Conservation (phyloP, 305 asterid species). For the Fraxinus sp. region DNA sequence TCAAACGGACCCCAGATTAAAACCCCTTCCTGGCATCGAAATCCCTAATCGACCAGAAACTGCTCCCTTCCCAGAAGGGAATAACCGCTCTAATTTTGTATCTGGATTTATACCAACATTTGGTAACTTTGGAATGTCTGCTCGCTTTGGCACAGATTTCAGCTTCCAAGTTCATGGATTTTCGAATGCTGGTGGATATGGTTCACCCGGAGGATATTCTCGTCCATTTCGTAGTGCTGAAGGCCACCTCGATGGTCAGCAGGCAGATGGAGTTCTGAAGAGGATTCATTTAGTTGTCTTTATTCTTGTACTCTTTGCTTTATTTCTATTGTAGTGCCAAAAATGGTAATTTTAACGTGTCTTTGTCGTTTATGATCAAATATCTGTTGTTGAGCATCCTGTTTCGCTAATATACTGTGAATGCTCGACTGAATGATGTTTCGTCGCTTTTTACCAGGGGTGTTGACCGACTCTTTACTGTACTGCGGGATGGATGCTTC, state of each 20-base stretch:
- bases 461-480: not conserved
- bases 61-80: constrained; percentile 36
- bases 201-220: constrained; percentile 32
- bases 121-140: constrained; percentile 50
- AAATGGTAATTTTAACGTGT: not conserved
- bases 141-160: constrained; percentile 63
- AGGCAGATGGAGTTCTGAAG: constrained; percentile 43
- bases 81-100: constrained; percentile 33
- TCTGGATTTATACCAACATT: constrained; percentile 55
- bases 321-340: constrained; percentile 23
- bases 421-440: not conserved
- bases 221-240: constrained; percentile 25
- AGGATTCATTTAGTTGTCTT: constrained; percentile 42
- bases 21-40: constrained; percentile 62
- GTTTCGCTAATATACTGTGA: not conserved
- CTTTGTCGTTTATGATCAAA: not conserved
- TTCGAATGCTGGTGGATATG: constrained; percentile 22
- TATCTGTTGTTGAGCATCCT: not conserved
- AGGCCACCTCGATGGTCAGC: constrained; percentile 24
- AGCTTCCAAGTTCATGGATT: constrained; percentile 44
- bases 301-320: constrained; percentile 33
- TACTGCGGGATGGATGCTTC: not conserved
- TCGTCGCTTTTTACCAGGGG: not conserved
- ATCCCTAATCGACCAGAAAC: constrained; percentile 64
- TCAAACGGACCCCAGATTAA: constrained; percentile 61